Evolutionary conservation across 306 rosid species (phyloP).

Genomic region (Dicorynia guianensis): DNA sequence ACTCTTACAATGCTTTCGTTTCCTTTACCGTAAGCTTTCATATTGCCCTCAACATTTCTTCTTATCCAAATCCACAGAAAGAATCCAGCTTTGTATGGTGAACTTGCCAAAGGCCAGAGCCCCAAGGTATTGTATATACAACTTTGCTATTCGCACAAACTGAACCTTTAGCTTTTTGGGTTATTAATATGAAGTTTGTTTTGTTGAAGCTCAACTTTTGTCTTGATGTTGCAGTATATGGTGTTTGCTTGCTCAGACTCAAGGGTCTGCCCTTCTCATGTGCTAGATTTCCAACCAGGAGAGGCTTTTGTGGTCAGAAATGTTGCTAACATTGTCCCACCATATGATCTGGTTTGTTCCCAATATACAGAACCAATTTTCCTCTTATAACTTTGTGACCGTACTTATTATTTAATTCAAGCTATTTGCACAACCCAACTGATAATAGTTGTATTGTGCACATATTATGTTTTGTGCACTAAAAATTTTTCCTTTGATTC

Average conservation of each 20-base stretch:
- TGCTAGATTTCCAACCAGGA: slow-evolving; percentile 92
- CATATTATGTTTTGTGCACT: no score
- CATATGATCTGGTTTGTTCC: slow-evolving; percentile 63
- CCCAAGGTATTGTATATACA: slow-evolving; percentile 76
- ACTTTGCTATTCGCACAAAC: no score
- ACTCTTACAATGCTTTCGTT: neutral
- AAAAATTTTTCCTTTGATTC: no score
- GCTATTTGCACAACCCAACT: no score
- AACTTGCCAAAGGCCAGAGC: slow-evolving; percentile 93
- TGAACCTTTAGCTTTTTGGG: no score
- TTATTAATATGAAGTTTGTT: neutral
- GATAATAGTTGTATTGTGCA: no score
- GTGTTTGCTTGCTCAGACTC: slow-evolving; percentile 99
- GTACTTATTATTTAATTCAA: no score
- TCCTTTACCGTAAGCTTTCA: slow-evolving; percentile 38
- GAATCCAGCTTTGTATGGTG: slow-evolving; percentile 80
- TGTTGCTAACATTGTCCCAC: slow-evolving; percentile 96
- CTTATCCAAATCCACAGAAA: slow-evolving; percentile 50
- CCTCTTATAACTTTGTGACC: no score
- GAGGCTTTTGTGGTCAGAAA: slow-evolving; percentile 98
- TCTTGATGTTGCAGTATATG: slow-evolving; percentile 68
- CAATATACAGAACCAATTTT: no score
- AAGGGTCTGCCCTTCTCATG: slow-evolving; percentile 97
- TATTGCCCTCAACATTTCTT: neutral
- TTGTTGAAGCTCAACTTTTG: slow-evolving; percentile 5